Base-by-base conservation (phyloP, 306 rosid genomes). In the Prunus mume region DNA sequence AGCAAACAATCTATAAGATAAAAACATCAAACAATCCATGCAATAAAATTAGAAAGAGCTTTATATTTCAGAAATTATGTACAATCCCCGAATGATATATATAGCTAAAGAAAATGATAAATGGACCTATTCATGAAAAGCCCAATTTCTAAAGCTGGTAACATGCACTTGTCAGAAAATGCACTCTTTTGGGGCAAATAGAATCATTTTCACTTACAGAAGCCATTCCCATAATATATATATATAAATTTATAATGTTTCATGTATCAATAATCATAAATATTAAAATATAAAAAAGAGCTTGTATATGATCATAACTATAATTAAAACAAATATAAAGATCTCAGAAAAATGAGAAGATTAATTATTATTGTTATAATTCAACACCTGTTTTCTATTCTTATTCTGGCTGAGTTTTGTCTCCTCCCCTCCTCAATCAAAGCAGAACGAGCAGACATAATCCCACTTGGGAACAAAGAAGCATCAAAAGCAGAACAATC, bases 401-500 rank as follows among this genome's bases (percentile, higher is more conserved):
- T 83, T 17, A 89, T 64, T 69, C 82, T 73, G 69, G 78, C 74
- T 22, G 86, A 72, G 72, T 72, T 84, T 22, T 88, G 67, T 77
- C 86, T 89, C 74, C 83, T 77, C 71, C 86, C 93, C 67, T 89
- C 88, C 72, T 83, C 76, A 77, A 85, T 78, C 91, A 95, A 84
- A 50, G 98, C 91, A 0, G 85, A 77, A n/a, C 96, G 56, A 15
- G 98, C 98, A 18, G 86, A 83, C 38, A 83, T 38, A 11, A 95
- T 83, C 69, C 86, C 93, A 27, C 34, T 80, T 0, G 95, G 88
- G 71, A 81, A 85, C 34, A 95, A 80, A 78, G 89, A 78, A 70
- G 94, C 90, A 73, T 95, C 97, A 76, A 95, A 95, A 9, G 80
- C 87, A 13, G 91, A 47, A 47, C 96, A 88, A 77, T 95, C 98